Conservation (phyloP, 306 rosid genomes). For the Castanopsis chinensis region DNA sequence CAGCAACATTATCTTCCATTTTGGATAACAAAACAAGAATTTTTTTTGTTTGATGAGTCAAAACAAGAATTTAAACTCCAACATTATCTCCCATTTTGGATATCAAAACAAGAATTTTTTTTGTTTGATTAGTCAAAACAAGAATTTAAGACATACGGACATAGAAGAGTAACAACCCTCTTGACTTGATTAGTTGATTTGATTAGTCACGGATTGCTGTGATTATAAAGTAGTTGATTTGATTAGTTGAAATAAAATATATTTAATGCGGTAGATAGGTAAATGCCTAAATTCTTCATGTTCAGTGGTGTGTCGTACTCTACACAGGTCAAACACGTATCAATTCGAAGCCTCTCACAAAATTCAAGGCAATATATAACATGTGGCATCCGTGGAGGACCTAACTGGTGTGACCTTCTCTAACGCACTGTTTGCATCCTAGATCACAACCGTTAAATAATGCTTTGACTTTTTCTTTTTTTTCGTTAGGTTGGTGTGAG, state of each 20-base stretch:
- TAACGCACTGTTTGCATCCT: neutral
- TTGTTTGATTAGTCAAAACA: neutral
- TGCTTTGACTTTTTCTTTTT: constrained; percentile 10
- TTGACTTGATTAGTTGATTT: too few relatives aligned
- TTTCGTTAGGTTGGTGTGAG: neutral
- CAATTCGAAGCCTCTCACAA: constrained; percentile 30
- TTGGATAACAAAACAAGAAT: neutral
- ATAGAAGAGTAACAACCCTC: neutral
- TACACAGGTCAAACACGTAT: constrained; percentile 35
- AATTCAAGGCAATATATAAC: constrained; percentile 39
- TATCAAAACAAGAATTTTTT: neutral
- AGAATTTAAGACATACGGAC: neutral
- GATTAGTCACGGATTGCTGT: neutral
- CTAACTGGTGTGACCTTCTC: neutral
- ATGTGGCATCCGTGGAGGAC: constrained; percentile 29
- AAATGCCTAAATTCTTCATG: constrained; percentile 26
- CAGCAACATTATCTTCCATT: neutral
- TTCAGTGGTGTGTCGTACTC: constrained; percentile 29
- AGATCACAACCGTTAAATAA: neutral
- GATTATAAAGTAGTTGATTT: constrained; percentile 6
- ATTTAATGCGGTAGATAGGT: constrained; percentile 25
- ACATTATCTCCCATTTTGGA: neutral
- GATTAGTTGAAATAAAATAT: too few relatives aligned
- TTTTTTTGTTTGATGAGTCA: too few relatives aligned
- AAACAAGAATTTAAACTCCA: neutral